Conservation (phyloP, 78 protist species). For the Acrasis kona region DNA sequence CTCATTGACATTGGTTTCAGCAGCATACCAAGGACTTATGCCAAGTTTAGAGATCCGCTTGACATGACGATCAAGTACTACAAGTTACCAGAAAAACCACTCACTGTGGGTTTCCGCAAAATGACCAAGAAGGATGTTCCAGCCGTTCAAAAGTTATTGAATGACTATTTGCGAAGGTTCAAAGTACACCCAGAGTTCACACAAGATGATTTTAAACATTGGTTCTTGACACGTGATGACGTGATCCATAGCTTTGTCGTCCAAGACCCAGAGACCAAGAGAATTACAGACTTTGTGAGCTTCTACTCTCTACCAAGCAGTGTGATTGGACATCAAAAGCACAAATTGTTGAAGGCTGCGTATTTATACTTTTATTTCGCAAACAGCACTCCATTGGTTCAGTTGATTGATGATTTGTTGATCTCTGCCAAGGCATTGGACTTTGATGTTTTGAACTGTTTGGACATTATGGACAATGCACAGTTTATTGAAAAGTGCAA, state of each 20-base stretch:
- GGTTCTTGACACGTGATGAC: conserved; percentile 41
- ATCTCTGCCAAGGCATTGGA: conserved; percentile 55
- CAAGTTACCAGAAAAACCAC: conserved; percentile 1
- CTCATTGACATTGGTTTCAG: conserved; percentile 68
- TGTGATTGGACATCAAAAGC: conserved; percentile 56
- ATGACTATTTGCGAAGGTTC: conserved; percentile 30
- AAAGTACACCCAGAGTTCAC: conserved; percentile 30
- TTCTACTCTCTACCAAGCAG: conserved; percentile 91
- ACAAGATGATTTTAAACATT: conserved; percentile 78
- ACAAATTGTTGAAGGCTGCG: conserved; percentile 82
- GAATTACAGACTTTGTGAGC: conserved; percentile 77
- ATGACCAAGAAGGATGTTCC: conserved; percentile 49
- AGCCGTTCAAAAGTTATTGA: conserved; percentile 29
- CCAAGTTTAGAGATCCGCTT: conserved; percentile 3
- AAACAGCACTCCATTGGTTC: conserved; percentile 29
- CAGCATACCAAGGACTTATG: background rate
- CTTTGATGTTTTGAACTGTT: conserved; percentile 92
- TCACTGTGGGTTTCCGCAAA: conserved; percentile 41
- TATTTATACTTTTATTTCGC: conserved; percentile 87
- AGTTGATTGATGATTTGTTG: conserved; percentile 75
- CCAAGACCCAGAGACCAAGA: conserved; percentile 4
- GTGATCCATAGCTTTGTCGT: conserved; percentile 79
- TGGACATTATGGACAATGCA: conserved; percentile 82
- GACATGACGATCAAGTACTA: background rate
- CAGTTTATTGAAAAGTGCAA: conserved; percentile 58